Evolutionary conservation across 768 basidiomycete species (phyloP).

Genomic region (Lentinula detonsa): DNA sequence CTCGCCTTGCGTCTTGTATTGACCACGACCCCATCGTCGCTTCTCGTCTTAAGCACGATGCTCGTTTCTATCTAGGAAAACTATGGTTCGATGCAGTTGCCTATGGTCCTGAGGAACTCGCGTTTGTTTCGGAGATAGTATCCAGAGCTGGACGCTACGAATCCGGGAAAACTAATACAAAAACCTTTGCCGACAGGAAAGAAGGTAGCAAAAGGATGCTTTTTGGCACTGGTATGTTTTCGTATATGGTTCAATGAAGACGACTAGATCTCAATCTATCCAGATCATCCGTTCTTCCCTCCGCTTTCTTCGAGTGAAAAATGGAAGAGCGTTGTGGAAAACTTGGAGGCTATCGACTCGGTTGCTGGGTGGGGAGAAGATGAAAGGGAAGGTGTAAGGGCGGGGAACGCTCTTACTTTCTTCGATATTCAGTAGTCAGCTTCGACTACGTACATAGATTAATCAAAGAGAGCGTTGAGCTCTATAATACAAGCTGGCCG

Average conservation of each 20-base stretch:
- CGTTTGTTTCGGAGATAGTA: conserved; percentile 67
- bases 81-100: conserved; percentile 85
- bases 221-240: conserved; percentile 58
- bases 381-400: conserved; percentile 62
- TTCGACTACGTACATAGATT: neutral
- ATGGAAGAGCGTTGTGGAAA: conserved; percentile 85
- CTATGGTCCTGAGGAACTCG: conserved; percentile 82
- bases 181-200: conserved; percentile 27
- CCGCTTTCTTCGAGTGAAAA: conserved; percentile 61
- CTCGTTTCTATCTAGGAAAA: conserved; percentile 75
- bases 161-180: conserved; percentile 20
- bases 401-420: conserved; percentile 65
- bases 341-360: conserved; percentile 69
- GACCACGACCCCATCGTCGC: conserved; percentile 80
- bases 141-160: conserved; percentile 51
- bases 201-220: conserved; percentile 57
- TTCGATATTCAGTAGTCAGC: conserved; percentile 41
- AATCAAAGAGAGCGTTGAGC: neutral
- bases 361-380: conserved; percentile 57
- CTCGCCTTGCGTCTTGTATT: conserved; percentile 80
- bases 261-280: neutral
- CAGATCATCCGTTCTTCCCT: conserved; percentile 83
- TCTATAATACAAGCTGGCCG: neutral
- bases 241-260: too few relatives aligned
- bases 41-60: conserved; percentile 71